Conservation (phyloP, 225 moss, liverwort and hornwort genomes). For the Pleurozium schreberi region DNA sequence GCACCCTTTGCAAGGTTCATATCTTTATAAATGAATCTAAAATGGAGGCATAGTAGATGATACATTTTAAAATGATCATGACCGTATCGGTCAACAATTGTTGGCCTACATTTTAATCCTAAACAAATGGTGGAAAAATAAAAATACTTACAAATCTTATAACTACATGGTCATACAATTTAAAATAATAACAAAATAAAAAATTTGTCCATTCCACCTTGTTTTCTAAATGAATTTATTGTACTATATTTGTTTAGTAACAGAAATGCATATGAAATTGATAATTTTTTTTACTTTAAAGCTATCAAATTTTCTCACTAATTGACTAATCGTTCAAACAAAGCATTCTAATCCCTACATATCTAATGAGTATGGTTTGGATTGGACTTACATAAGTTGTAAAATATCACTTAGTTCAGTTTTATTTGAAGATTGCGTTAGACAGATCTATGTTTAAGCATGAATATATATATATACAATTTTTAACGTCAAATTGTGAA, state of each 20-base stretch:
- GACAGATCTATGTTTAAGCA: not conserved
- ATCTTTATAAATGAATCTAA: not conserved
- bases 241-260: not conserved
- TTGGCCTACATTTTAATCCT: accelerated
- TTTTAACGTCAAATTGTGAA: not conserved
- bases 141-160: too few species aligned
- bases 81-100: not conserved
- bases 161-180: not conserved
- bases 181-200: too few species aligned
- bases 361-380: not conserved
- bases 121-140: not conserved
- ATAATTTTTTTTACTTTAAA: not conserved
- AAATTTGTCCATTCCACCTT: not conserved
- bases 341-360: not conserved
- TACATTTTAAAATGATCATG: not conserved
- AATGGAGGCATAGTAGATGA: not conserved
- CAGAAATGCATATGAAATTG: not conserved
- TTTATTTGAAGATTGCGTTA: not conserved
- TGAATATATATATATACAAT: too few species aligned
- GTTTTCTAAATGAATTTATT: not conserved
- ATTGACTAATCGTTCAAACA: not conserved
- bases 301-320: accelerated
- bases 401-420: not conserved
- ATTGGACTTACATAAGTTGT: not conserved
- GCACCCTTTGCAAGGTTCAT: too few species aligned